Percentiles rank a stretch among this genome's conserved stretches.
phyloP scores from a whole-genome alignment of 2,329 filamentous ascomycete species.

The Pseudofabraea citricarpa region DNA sequence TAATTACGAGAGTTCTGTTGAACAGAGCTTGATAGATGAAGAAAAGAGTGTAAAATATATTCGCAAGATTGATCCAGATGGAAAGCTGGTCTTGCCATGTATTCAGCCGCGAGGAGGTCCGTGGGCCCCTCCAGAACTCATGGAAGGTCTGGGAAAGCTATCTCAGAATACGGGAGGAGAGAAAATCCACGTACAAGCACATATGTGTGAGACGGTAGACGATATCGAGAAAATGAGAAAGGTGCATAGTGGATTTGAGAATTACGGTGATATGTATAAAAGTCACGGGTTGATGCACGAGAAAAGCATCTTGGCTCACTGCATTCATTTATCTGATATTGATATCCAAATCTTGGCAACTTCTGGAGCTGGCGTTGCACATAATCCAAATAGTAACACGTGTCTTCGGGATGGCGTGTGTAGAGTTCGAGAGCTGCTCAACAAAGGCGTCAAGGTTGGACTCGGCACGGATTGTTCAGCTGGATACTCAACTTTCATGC shows the following conservation, averaged over 20 bases:
- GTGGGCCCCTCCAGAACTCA: slow-evolving; percentile 42
- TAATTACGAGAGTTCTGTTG: slow-evolving; percentile 23
- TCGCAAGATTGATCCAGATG: slow-evolving; percentile 42
- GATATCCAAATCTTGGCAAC: slow-evolving; percentile 35
- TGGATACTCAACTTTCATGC: slow-evolving; percentile 55
- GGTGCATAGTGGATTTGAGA: slow-evolving; percentile 51
- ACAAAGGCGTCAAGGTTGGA: slow-evolving; percentile 57
- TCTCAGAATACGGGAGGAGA: slow-evolving; percentile 32
- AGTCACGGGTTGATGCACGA: slow-evolving; percentile 47
- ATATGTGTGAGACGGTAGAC: slow-evolving; percentile 61
- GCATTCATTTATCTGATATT: slow-evolving; percentile 45
- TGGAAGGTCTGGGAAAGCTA: slow-evolving; percentile 47
- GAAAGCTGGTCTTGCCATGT: slow-evolving; percentile 49
- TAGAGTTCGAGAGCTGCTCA: slow-evolving; percentile 47
- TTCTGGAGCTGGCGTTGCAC: slow-evolving; percentile 40
- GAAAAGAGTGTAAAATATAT: slow-evolving; percentile 38
- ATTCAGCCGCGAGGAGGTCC: slow-evolving; percentile 10
- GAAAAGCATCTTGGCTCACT: slow-evolving; percentile 61
- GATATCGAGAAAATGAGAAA: slow-evolving; percentile 50
- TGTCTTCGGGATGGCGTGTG: slow-evolving; percentile 47
- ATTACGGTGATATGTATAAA: slow-evolving; percentile 56
- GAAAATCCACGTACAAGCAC: slow-evolving; percentile 56
- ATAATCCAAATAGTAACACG: slow-evolving; percentile 45
- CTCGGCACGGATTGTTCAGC: slow-evolving; percentile 62
- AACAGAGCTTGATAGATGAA: slow-evolving; percentile 45